phyloP scores from a whole-genome alignment of 148 eudicot species.

The Gaultheria prostrata region DNA sequence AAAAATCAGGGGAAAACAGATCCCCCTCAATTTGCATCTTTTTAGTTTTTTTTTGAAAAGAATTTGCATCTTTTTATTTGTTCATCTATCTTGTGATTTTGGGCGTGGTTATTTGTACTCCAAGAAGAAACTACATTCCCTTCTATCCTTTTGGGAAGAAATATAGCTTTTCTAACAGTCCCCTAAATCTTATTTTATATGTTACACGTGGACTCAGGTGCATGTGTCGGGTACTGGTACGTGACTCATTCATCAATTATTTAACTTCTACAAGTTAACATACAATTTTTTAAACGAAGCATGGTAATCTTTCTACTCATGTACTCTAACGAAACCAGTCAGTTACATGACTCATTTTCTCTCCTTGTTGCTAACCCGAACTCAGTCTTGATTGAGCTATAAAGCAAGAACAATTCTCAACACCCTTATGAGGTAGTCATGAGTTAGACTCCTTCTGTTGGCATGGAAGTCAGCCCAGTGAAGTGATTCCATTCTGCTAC shows the following conservation, averaged over 20 bases:
- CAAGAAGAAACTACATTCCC: neutral
- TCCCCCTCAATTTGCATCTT: neutral
- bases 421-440: neutral
- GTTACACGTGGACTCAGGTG: neutral
- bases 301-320: neutral
- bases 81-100: neutral
- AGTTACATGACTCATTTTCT: neutral
- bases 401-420: neutral
- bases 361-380: neutral
- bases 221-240: neutral
- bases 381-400: neutral
- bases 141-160: neutral
- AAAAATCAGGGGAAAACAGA: neutral
- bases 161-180: neutral
- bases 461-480: neutral
- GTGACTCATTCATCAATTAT: neutral
- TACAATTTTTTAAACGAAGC: neutral
- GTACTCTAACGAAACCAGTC: neutral
- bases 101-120: neutral
- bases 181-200: neutral
- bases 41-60: too few relatives aligned
- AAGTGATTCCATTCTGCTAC: constrained; percentile 1
- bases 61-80: neutral
- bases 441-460: neutral
- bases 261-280: neutral